Evolutionary conservation across 352 stramenopile species (phyloP), one percentile per base, ranked within the genome.

Genomic region (Phytophthora sp.): DNA sequence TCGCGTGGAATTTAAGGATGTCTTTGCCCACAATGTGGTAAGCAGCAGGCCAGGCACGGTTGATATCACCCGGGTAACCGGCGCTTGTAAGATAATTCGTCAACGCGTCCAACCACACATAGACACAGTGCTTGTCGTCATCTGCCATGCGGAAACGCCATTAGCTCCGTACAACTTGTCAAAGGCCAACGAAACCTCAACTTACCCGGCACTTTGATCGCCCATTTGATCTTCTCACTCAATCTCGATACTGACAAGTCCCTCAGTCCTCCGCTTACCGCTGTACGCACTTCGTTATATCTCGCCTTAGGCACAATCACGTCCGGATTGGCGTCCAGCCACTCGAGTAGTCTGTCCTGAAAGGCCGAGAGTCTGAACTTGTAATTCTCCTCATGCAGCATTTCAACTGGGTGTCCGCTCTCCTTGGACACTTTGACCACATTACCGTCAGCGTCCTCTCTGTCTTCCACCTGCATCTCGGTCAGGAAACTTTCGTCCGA

Each of bases 61-160:
- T 52, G n/a, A 69, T 50, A 50, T 82, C 49, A 0, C 60, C 56
- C 1, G 94, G 94, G 72, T 98, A 99, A 46, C 96, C 96, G 20
- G 98, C 77, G 16, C 90, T 96, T 21, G 95, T 99, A 31, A 99
- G 84, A 73, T 99, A 99, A 80, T 99, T 99, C 16, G 93, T 95
- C 39, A 99, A 77, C 13, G 98, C 98, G 76, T 99, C 98, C 23
- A 99, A 86, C 98, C 98, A 99, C 39, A 99, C 98, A 74, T 99
- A 99, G 60, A 99, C 95, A 61, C 98, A 97, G 76, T 99, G 97
- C 31, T 68, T 76, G 55, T 88, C 73, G 30, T 95, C 85, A 59
- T 80, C 73, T 80, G 18, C n/a, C n/a, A n/a, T n/a, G n/a, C n/a
- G n/a, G n/a, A 57, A 52, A 12, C 44, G 63, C 13, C 36, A 57